Evolutionary conservation across 2,329 filamentous ascomycete genomes (phyloP), one percentile per base, ranked within the genome.

Genomic region (Tolypocladium album): DNA sequence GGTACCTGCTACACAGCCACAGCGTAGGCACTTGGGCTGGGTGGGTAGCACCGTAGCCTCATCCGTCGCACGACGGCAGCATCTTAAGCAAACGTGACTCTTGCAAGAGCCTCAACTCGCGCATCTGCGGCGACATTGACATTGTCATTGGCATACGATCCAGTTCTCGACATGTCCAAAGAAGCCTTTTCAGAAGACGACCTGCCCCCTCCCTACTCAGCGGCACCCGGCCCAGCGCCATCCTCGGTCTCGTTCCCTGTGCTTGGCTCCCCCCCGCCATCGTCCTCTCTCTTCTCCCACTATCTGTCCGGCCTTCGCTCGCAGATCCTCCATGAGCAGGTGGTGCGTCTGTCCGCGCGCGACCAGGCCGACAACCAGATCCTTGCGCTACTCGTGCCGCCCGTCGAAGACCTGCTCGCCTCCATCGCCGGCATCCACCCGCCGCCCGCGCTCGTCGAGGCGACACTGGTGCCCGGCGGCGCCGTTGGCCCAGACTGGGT

Each of bases 381-480:
- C 3, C 63, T 79, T 17, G 68, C 76, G 0, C 67, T 74, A 2
- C 61, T 81, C 3, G 67, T 76, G 0, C 76, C 77, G 4, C 69
- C 73, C 50, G 65, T 82, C 55, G 73, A 78, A 43, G 64, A 67
- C 1, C 76, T 82, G 61, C 63, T 82, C 1, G 68, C 69, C 1
- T 70, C 73, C 17, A 66, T 81, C 34, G 72, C 72, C 1, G 62
- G 65, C 6, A 64, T 71, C 50, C 65, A 73, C 3, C 67, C 66
- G 0, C 65, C 71, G 0, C 73, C 74, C 1, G 63, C 67, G 1
- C 58, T 73, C 0, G 73, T 78, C 1, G 75, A 79, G 56, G 72
- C 81, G 53, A 75, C 73, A 9, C 67, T 83, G 42, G 73, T 82
- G 0, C 80, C 80, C 0, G 74, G 66, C 2, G 65, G 67, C 5